Base-by-base conservation (phyloP, 345 rosid genomes). In the Zanthoxylum bungeanum region DNA sequence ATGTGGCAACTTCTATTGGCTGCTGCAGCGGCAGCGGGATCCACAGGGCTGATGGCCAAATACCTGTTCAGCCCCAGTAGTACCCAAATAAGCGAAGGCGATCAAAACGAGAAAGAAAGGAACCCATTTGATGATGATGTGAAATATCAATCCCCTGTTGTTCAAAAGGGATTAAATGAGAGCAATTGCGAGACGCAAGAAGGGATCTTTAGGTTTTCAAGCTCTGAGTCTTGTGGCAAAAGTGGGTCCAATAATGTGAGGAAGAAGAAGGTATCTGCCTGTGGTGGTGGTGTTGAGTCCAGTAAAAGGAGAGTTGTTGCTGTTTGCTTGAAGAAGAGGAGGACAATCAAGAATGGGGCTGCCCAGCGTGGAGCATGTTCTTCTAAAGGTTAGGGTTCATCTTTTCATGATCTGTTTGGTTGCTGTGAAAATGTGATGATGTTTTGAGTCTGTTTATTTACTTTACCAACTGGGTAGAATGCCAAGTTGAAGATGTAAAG, bases 1-100 rank as follows among this genome's bases (percentile, higher is more conserved):
- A 93, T 91, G 97, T 93, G 95, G 98, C 97, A 91, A 71, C 73
- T 83, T 61, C 80, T 93, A 34, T 19, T 93, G 24, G 93, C 91
- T 3, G 95, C 91, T 33, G 92, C 89, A 19, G 79, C 88, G 17
- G 80, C 88, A 2, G 98, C 93, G 25, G 98, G 93, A 75, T 84
- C 93, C 76, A 83, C 93, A 2, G 77, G 86, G 10, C 56, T 93
- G 77, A 73, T 83, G 8, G 95, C 95, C 52, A 91, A 83, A 30
- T 89, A 81, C 77, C 65, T 85, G 52, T 76, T 78, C 71, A 63
- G 75, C 42, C 46, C 85, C 72, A 12, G 19, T 30, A 24, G n/a
- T n/a, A n/a, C 2, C 64, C 50, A 42, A 2, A 66, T 62, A 22
- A 40, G 9, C 27, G 56, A 53, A 31, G 62, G 42, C 17, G 40